Percentiles rank a stretch among this genome's conserved stretches.
phyloP scores from a whole-genome alignment of 2,329 filamentous ascomycete species.

The Xylaria sp. region DNA sequence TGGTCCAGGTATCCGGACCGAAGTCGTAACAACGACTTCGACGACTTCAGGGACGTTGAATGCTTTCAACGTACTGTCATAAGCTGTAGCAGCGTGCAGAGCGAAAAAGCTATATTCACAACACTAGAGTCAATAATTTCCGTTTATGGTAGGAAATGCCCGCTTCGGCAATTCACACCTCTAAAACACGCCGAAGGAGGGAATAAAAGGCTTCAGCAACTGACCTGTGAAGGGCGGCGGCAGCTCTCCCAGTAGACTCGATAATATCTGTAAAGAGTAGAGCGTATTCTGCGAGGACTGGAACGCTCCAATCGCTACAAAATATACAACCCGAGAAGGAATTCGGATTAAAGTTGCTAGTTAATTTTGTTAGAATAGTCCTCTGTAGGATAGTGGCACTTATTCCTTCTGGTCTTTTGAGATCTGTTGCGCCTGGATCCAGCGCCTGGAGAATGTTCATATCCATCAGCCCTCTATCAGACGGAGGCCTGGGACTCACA shows the following conservation, averaged over 20 bases:
- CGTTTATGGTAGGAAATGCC: too few relatives aligned
- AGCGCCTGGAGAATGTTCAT: not conserved
- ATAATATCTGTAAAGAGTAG: constrained; percentile 10
- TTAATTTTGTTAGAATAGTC: not conserved
- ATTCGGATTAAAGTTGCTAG: not conserved
- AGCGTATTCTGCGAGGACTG: not conserved
- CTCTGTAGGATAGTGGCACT: not conserved
- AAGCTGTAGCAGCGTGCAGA: not conserved
- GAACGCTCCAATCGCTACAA: constrained; percentile 1
- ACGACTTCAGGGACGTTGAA: not conserved
- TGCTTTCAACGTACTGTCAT: not conserved
- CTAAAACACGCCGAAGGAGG: too few relatives aligned
- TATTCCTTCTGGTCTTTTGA: not conserved
- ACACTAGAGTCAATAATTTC: too few relatives aligned
- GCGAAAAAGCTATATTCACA: not conserved
- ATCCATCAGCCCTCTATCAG: constrained; percentile 6
- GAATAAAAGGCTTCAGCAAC: too few relatives aligned
- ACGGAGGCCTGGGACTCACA: not conserved
- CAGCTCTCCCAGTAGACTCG: constrained; percentile 7
- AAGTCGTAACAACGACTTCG: not conserved
- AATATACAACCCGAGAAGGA: constrained; percentile 2
- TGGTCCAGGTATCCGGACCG: constrained; percentile 6
- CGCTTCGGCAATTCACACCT: too few relatives aligned
- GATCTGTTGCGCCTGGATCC: not conserved
- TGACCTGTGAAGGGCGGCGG: not conserved